Evolutionary conservation across 495 filamentous ascomycete genomes (phyloP), one percentile per base, ranked within the genome.

Genomic region (Trichoderma reesei): DNA sequence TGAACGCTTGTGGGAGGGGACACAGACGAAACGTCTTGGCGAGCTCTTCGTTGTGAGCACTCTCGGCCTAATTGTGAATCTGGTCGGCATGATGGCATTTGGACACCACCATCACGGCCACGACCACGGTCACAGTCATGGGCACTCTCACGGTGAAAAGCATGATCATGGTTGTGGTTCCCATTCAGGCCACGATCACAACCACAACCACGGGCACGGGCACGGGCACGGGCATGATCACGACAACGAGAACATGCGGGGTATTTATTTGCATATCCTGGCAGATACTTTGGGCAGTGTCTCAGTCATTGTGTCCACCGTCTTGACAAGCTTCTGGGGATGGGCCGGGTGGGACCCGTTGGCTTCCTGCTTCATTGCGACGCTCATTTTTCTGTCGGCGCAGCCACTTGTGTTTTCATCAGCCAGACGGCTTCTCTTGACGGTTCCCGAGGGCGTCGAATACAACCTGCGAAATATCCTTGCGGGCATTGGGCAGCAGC

Each of bases 181-280:
- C 16, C 74, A 80, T 61, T 62, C 36, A 9, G 44, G 65, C 7
- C 65, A 71, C 20, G 67, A 66, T 16, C 76, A 82, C 62, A 36
- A 63, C 7, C 65, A 71, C 20, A 67, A 66, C 16, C 76, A 82
- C 62, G 65, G 51, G 11, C 71, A 79, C 68, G 63, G 51, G 11
- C 71, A 79, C 68, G 63, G 67, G 11, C 75, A 78, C 37, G 69
- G 70, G 6, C 82, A 87, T 68, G 71, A 77, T 26, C 90, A 95
- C 72, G 89, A 89, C 63, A 96, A 95, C 72, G 95, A 99, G 69
- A 99, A 99, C 70, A 98, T 98, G 95, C 86, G 92, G 66, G 94
- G 94, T n/a, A 98, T 99, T 66, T 99, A 93, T 77, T 78, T 99
- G 9, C 94, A 99, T 69, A 90, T 99, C 63, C 79, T 98, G 4